Evolutionary conservation across 441 rosid genomes (phyloP).

Genomic region (Populus hybrid): DNA sequence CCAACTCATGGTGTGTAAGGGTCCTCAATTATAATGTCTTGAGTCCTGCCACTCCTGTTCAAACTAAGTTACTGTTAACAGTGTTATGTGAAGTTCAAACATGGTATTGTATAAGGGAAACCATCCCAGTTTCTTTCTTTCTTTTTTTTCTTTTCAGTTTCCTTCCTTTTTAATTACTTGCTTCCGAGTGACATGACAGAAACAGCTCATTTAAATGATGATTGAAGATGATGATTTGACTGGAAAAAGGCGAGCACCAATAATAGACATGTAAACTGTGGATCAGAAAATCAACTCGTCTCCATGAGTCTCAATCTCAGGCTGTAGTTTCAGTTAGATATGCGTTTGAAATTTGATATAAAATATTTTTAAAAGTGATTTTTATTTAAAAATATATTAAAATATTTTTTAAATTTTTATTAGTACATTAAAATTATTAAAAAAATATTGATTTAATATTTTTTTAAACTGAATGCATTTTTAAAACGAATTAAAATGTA

Average conservation of each 20-base stretch:
- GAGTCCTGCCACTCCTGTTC: no score
- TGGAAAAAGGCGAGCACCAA: slow-evolving; percentile 45
- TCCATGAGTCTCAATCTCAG: not conserved
- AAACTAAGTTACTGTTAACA: no score
- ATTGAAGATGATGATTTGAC: slow-evolving; percentile 51
- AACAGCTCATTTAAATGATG: slow-evolving; percentile 61
- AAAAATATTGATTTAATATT: no score
- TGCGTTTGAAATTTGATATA: not conserved
- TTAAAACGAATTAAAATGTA: no score
- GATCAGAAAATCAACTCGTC: not conserved
- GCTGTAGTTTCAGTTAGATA: not conserved
- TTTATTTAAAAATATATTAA: no score
- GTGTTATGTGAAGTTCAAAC: no score
- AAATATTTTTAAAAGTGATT: no score
- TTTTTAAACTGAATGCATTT: no score
- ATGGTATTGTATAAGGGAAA: no score
- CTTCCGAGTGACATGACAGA: slow-evolving; percentile 49
- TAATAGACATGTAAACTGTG: slow-evolving; percentile 36
- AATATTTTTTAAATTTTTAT: no score
- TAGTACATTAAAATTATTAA: no score
- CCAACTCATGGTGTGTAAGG: not conserved
- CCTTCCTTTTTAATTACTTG: not conserved
- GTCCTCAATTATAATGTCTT: not conserved
- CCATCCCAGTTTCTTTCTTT: not conserved
- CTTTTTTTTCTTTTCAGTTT: not conserved